Evolutionary conservation across 164 flowering plant genomes (phyloP), one percentile per base, ranked within the genome.

Genomic region (Warburgia ugandensis): DNA sequence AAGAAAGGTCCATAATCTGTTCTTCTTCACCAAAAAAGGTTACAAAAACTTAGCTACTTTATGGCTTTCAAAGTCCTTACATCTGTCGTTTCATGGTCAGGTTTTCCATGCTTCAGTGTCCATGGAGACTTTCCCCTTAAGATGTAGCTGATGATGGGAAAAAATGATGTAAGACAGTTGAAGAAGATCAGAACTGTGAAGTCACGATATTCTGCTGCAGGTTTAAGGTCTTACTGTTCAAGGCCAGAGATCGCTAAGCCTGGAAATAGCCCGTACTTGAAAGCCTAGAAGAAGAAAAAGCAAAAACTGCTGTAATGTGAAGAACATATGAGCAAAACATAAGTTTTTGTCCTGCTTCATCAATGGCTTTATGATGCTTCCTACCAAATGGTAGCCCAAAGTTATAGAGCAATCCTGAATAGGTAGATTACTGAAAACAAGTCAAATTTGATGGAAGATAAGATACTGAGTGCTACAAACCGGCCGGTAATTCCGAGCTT

Each of bases 81-180:
- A 37, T 81, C 52, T 48, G 86, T 89, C 39, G 96, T 83, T 75
- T 84, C 83, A 56, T 94, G 87, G 65, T 94, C 99, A 47, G 97
- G 96, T 63, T 83, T 86, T 53, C 99, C 94, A 69, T 94, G 99
- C 77, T 82, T 89, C 62, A 94, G 52, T 1, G 96, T 92, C 60
- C 75, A 58, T 2, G 96, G 94, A 9, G 71, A 58, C 59, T 70
- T 75, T 49, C 96, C 99, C 76, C 57, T 86, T 42, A 83, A 53
- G 63, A 86, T 20, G 46, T 81, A 94, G 69, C 97, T 94, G 86
- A n/a, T 6, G 14, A n/a, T 28, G 2, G 10, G 41, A 29, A 10
- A 64, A 58, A 40, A 29, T 27, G 13, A 50, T 22, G n/a, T 22
- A 29, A 20, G 12, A 21, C 4, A 6, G 30, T 4, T 37, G 30